Conservation (phyloP, 148 eudicot genomes). For the Dianthus caryophyllus region DNA sequence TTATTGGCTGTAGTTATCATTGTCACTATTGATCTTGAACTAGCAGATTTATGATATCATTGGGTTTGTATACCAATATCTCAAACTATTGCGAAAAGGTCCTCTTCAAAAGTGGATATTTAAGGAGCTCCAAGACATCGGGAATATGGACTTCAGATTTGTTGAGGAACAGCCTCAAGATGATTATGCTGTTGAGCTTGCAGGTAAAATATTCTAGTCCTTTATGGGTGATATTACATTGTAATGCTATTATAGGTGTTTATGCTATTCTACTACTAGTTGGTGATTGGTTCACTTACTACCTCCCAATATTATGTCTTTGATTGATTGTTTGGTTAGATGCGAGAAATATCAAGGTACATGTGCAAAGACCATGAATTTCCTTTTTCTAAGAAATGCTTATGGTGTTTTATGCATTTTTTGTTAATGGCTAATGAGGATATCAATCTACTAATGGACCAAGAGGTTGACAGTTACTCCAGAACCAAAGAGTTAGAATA, state of each 20-base stretch:
- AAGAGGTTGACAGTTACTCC: too few relatives aligned
- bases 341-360: not conserved
- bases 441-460: too few relatives aligned
- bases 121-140: conserved; percentile 93
- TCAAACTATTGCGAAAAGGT: conserved; percentile 65
- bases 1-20: conserved; percentile 10
- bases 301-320: not conserved
- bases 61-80: conserved; percentile 80
- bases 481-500: too few relatives aligned
- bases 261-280: not conserved
- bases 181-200: conserved; percentile 96
- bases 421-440: too few relatives aligned
- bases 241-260: not conserved
- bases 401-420: too few relatives aligned
- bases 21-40: conserved; percentile 11
- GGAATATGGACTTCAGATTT: conserved; percentile 86
- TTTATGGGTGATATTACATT: not conserved
- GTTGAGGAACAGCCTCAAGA: conserved; percentile 98
- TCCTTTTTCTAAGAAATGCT: not conserved
- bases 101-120: conserved; percentile 93
- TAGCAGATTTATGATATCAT: conserved; percentile 73
- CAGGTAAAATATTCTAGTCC: conserved; percentile 42
- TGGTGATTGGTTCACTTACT: conserved; percentile 7
- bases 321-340: not conserved
- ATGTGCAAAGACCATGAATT: not conserved